Conservation (phyloP, 148 eudicot genomes). For the Nepenthes mirabilis region DNA sequence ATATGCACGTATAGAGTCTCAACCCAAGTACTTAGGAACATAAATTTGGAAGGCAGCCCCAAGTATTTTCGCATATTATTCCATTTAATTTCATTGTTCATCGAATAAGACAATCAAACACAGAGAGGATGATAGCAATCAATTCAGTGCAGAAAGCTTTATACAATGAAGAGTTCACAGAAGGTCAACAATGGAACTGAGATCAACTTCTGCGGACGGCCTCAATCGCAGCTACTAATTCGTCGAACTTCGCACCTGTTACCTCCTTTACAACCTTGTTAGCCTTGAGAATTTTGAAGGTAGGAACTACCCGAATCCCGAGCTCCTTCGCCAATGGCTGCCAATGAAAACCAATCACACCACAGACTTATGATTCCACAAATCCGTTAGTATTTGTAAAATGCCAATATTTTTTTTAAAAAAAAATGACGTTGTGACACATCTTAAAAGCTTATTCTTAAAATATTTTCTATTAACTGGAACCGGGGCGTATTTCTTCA, state of each 20-base stretch:
- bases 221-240: slow-evolving; percentile 62
- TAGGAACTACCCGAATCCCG: slow-evolving; percentile 75
- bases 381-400: background rate
- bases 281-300: slow-evolving; percentile 85
- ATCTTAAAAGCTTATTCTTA: no score
- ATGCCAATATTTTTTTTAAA: no score
- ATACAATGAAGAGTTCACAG: background rate
- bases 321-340: slow-evolving; percentile 88
- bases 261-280: slow-evolving; percentile 66
- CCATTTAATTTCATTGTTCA: background rate
- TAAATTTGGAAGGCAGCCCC: no score
- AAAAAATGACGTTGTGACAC: no score
- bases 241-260: slow-evolving; percentile 77
- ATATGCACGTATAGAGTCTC: no score
- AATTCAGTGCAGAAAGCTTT: background rate
- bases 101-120: background rate
- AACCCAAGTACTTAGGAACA: no score
- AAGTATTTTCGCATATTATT: no score
- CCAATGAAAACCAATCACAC: slow-evolving; percentile 7
- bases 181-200: background rate
- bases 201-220: slow-evolving; percentile 32
- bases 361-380: background rate
- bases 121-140: background rate
- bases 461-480: no score
- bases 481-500: no score